Evolutionary conservation across 768 basidiomycete species (phyloP).

Genomic region (Boletales sp.): DNA sequence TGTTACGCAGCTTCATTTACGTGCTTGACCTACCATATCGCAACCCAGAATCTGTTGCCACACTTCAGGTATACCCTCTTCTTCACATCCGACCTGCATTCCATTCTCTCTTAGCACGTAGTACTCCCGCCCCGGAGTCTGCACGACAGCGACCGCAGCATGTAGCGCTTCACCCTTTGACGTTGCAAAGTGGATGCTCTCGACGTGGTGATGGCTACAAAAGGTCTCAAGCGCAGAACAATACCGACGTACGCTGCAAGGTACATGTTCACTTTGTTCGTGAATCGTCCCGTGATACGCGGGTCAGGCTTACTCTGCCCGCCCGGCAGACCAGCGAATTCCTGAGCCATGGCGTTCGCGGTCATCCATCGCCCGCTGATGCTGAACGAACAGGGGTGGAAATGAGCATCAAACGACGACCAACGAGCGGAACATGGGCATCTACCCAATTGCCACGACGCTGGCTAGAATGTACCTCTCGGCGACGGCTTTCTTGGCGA

Average conservation of each 20-base stretch:
- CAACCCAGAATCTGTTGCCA: slow-evolving; percentile 65
- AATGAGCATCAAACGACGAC: slow-evolving; percentile 1
- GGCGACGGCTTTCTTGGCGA: slow-evolving; percentile 47
- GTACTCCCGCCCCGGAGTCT: slow-evolving; percentile 67
- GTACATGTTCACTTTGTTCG: slow-evolving; percentile 56
- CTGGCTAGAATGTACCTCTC: slow-evolving; percentile 65
- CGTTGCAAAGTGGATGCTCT: slow-evolving; percentile 66
- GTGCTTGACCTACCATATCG: slow-evolving; percentile 17
- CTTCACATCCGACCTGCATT: slow-evolving; percentile 73
- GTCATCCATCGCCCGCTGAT: slow-evolving; percentile 71
- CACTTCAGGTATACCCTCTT: slow-evolving; percentile 59
- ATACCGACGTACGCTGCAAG: slow-evolving; percentile 52
- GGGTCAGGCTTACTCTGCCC: slow-evolving; percentile 3
- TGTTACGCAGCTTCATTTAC: too few relatives aligned
- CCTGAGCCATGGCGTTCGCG: slow-evolving; percentile 66
- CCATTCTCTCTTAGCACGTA: slow-evolving; percentile 72
- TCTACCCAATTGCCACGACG: slow-evolving; percentile 68
- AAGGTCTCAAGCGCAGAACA: neutral
- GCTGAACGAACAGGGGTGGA: slow-evolving; percentile 34
- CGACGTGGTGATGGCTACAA: slow-evolving; percentile 68
- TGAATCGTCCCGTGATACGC: slow-evolving; percentile 19
- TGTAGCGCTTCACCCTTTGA: slow-evolving; percentile 46
- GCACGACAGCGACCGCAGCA: slow-evolving; percentile 61
- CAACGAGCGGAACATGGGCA: neutral
- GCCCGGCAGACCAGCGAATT: slow-evolving; percentile 51